Conservation (phyloP, 805 yeast genomes). For the Candida methanosorbosa region DNA sequence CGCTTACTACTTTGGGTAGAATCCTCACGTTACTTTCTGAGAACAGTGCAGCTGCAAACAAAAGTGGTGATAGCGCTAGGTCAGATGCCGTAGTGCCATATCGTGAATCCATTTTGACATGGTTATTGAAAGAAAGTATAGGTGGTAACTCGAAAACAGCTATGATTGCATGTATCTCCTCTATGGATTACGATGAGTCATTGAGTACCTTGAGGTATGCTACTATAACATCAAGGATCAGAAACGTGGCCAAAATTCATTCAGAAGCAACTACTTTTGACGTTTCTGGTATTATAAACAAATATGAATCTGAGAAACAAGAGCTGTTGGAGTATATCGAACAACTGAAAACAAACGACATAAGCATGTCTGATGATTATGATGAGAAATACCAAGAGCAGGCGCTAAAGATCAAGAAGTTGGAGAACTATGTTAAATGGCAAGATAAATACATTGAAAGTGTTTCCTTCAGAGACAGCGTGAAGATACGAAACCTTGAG, state of each 20-base stretch:
- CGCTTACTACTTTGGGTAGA: constrained; percentile 70
- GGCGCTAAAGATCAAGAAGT: constrained; percentile 5
- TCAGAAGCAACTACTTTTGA: constrained; percentile 23
- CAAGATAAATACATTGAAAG: constrained; percentile 17
- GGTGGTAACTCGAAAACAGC: constrained; percentile 80
- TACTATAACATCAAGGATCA: constrained; percentile 61
- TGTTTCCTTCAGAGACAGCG: constrained; percentile 10
- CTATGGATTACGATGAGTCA: constrained; percentile 71
- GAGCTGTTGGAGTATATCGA: constrained; percentile 11
- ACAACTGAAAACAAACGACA: constrained; percentile 4
- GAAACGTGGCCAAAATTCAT: constrained; percentile 49
- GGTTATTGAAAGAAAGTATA: constrained; percentile 64
- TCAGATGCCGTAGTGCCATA: constrained; percentile 46
- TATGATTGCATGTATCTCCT: constrained; percentile 84
- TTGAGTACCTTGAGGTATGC: constrained; percentile 73
- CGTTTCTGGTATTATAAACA: constrained; percentile 21
- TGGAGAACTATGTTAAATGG: constrained; percentile 17
- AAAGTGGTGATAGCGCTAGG: constrained; percentile 1
- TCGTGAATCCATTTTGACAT: constrained; percentile 68
- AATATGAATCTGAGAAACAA: constrained; percentile 17
- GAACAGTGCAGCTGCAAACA: constrained; percentile 13
- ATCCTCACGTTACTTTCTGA: constrained; percentile 45
- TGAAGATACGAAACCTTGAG: constrained; percentile 2
- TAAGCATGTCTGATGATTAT: too few relatives aligned
- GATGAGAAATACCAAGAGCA: background rate